Percentiles rank a stretch among this genome's conserved stretches.
phyloP scores from a whole-genome alignment of 2,329 filamentous ascomycete species.

The Penicillium sp. region DNA sequence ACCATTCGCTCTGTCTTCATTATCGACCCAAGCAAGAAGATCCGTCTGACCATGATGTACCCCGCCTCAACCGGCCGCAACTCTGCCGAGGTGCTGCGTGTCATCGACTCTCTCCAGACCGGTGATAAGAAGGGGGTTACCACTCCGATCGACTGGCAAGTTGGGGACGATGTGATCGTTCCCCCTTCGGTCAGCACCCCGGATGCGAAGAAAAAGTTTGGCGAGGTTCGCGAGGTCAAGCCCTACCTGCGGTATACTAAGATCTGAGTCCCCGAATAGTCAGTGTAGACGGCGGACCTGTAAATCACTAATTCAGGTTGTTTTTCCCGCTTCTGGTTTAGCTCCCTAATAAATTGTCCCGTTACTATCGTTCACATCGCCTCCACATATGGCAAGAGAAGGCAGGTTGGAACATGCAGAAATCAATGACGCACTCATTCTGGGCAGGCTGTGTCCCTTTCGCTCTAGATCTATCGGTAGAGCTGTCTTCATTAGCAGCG shows the following conservation, averaged over 20 bases:
- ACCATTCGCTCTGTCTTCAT: conserved; percentile 95
- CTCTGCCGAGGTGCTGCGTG: conserved; percentile 74
- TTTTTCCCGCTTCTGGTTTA: too few species aligned
- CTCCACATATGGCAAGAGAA: too few species aligned
- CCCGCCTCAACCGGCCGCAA: conserved; percentile 87
- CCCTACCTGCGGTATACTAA: conserved; percentile 37
- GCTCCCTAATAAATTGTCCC: too few species aligned
- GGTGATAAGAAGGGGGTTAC: conserved; percentile 87
- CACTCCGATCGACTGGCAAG: conserved; percentile 87
- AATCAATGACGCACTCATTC: too few species aligned
- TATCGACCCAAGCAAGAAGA: conserved; percentile 92
- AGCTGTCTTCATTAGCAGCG: too few species aligned
- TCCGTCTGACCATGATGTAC: conserved; percentile 89
- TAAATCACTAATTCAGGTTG: too few species aligned
- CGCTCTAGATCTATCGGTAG: too few species aligned
- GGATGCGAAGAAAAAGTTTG: conserved; percentile 86
- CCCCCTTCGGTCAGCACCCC: conserved; percentile 78
- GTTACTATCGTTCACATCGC: too few species aligned
- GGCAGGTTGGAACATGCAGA: too few species aligned
- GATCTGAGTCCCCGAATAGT: conserved; percentile 10
- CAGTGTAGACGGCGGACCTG: background rate
- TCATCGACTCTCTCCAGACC: conserved; percentile 76
- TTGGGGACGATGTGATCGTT: conserved; percentile 89
- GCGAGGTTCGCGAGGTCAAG: conserved; percentile 63
- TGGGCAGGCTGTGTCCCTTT: too few species aligned